Evolutionary conservation across 176 grass and related monocot species (phyloP), one percentile per base, ranked within the genome.

Genomic region (Tuctoria greenei): DNA sequence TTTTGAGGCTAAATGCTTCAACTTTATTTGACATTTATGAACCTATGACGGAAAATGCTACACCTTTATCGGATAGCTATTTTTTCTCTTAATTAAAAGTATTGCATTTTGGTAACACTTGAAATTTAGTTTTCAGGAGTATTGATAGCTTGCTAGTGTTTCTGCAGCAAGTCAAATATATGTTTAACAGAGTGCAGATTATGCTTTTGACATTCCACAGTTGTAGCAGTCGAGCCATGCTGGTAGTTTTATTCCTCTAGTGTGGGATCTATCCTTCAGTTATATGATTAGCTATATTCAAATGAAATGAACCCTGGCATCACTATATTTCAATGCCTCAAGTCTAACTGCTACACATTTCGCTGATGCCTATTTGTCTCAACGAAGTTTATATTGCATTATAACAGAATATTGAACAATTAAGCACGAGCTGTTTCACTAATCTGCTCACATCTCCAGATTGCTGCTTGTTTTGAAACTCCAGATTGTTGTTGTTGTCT

Each of bases 121-220:
- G 36, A 45, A 60, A 39, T 61, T 58, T 1, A 43, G 17, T 38
- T 58, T n/a, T 21, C 49, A 67, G 23, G 16, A 6, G 4, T 40
- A 26, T 57, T 66, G 23, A 17, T 15, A 10, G 45, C 16, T 13
- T n/a, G 23, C 23, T 38, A 1, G 21, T 67, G 44, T 55, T 61
- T 83, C 34, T 62, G 55, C 36, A 64, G 51, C 60, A 41, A 51
- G 12, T 16, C 15, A 43, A 42, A 66, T 43, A 61, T 36, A 77
- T 54, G 4, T 38, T 55, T 42, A 18, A 31, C 27, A 14, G 36
- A 66, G 31, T 1, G 31, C 31, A 31, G 18, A 3, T 15, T 12
- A 64, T 1, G 10, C 45, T 43, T 16, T 74, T 34, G 3, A 65
- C 44, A 55, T 20, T 2, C 8, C 8, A 35, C 37, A 43, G 16